Evolutionary conservation across 495 filamentous ascomycete species (phyloP), one percentile per base, ranked within the genome.

Genomic region (Penicillium pulvis): DNA sequence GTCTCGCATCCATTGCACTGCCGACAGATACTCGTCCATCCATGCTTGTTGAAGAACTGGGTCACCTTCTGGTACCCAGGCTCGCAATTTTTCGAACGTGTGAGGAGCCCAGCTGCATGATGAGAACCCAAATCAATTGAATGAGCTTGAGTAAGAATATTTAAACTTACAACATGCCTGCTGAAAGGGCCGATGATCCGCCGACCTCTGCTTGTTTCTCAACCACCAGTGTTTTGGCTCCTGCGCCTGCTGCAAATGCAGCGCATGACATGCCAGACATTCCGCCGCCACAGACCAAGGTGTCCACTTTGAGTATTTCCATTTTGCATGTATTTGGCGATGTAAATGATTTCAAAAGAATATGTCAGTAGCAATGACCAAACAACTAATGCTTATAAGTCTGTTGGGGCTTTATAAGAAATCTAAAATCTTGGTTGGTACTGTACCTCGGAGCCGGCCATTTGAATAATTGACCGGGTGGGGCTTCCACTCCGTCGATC

Each of bases 221-320:
- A 9, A 65, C 58, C 12, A 71, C 59, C 6, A 68, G 26, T 2
- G 57, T 58, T 43, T 49, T 62, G 20, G 63, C 65, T 36, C 68
- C 68, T 20, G 65, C 54, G 16, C 61, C 42, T 3, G 69, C 61
- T 7, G 63, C 62, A 14, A 69, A 71, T 44, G 69, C 57, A 51
- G 69, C 61, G 33, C 69, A 69, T 51, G 69, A 56, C 62, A 69
- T 59, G 3, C 66, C 69, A n/a, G 69, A 67, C 68, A 71, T 71
- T 17, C 69, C 69, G 41, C 61, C 69, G 6, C 69, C 69, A 36
- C 66, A 71, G 23, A 69, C 62, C 12, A 71, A 39, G 7, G 60
- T 57, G 47, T 69, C 69, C 9, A 71, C 69, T 5, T 57, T 31
- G 43, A 65, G 43, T 9, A 48, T 46, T 11, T 71, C 48, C 68